Evolutionary conservation across 1,284 basidiomycete genomes (phyloP).

Genomic region (Puccinia polysora): DNA sequence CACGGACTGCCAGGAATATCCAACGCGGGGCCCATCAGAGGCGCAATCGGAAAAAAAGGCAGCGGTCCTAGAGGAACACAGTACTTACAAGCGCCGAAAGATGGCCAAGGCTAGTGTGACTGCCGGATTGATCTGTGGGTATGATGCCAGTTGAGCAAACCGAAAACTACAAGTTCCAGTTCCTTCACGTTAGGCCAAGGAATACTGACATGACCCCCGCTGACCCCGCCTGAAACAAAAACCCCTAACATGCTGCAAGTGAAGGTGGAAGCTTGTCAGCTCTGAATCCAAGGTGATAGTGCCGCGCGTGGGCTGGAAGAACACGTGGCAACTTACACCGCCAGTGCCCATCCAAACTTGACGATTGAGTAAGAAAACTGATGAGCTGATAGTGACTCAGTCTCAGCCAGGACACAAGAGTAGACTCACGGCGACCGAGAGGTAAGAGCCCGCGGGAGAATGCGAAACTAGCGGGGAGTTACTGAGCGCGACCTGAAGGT

Average conservation of each 20-base stretch:
- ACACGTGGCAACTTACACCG: constrained; percentile 23
- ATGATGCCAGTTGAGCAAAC: neutral
- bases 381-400: neutral
- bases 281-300: too few relatives aligned
- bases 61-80: neutral
- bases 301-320: too few relatives aligned
- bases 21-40: neutral
- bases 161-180: neutral
- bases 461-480: constrained; percentile 23
- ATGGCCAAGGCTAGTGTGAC: constrained; percentile 32
- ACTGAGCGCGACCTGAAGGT: constrained; percentile 38
- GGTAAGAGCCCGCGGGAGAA: constrained; percentile 15
- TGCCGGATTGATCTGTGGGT: constrained; percentile 34
- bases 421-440: constrained; percentile 21
- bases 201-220: constrained; percentile 39
- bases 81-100: constrained; percentile 31
- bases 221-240: constrained; percentile 32
- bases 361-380: neutral
- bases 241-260: constrained; percentile 25
- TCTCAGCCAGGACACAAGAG: neutral
- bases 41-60: neutral
- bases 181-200: too few relatives aligned
- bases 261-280: neutral
- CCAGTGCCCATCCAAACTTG: constrained; percentile 41
- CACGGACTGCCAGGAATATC: constrained; percentile 12